A percentile compares a stretch with the other conserved stretches of the same genome.
Evolutionary conservation across 192 early-diverging fungal species (phyloP).

Genomic region (Gigaspora rosea): DNA sequence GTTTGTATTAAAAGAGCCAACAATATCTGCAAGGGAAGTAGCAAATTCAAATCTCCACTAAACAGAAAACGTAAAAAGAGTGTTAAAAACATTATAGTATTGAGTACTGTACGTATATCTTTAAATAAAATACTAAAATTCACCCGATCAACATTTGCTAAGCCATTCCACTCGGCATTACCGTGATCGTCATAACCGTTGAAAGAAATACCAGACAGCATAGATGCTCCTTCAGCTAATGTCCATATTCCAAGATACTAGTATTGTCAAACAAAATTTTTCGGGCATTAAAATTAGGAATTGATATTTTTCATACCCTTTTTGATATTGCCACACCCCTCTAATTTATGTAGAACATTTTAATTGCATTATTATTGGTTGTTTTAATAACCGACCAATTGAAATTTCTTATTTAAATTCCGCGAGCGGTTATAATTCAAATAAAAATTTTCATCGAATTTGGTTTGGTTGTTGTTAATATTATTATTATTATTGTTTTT

Average conservation of each 20-base stretch:
- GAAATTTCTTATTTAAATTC: too few species aligned
- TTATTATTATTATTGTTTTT: too few species aligned
- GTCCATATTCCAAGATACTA: slow-evolving; percentile 67
- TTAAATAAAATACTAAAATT: not conserved
- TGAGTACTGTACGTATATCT: not conserved
- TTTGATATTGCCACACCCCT: too few species aligned
- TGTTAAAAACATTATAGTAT: not conserved
- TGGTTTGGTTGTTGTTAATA: too few species aligned
- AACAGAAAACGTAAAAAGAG: not conserved
- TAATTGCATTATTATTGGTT: too few species aligned
- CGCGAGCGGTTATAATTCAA: too few species aligned
- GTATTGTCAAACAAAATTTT: too few species aligned
- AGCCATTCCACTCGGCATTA: slow-evolving; percentile 50
- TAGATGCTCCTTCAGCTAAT: slow-evolving; percentile 58
- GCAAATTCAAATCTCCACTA: slow-evolving; percentile 50
- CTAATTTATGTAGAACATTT: too few species aligned
- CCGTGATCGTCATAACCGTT: slow-evolving; percentile 53
- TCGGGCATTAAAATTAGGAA: too few species aligned
- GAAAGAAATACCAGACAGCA: slow-evolving; percentile 58
- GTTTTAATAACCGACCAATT: too few species aligned
- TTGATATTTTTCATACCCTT: too few species aligned
- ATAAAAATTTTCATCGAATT: too few species aligned
- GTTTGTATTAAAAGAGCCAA: slow-evolving; percentile 64
- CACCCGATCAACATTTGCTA: slow-evolving; percentile 52
- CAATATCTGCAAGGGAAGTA: slow-evolving; percentile 52